Conservation (phyloP, 2,329 filamentous ascomycete species). For the Sarocladiaceae sp. region DNA sequence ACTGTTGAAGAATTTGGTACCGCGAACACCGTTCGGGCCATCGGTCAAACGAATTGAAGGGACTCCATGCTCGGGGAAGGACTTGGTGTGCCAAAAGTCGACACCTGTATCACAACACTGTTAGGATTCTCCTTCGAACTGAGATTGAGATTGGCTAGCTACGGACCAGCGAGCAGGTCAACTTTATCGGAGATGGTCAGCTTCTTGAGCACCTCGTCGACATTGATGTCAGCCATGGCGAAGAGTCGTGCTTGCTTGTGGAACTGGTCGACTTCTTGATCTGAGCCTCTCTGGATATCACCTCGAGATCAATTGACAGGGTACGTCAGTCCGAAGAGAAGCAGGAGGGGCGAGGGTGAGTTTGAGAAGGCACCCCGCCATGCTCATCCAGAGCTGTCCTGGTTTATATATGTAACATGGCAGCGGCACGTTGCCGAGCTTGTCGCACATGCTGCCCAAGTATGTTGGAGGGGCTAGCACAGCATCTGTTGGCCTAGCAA, state of each 20-base stretch:
- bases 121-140: not conserved
- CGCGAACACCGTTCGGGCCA: slow-evolving; percentile 66
- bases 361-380: not conserved
- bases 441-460: not conserved
- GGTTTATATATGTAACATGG: not conserved
- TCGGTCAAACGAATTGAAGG: slow-evolving; percentile 64
- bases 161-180: slow-evolving; percentile 45
- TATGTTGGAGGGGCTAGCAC: not conserved
- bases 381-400: not conserved
- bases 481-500: not conserved
- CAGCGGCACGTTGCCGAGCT: not conserved
- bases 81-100: slow-evolving; percentile 67
- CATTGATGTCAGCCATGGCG: slow-evolving; percentile 47
- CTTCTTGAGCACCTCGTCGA: slow-evolving; percentile 51
- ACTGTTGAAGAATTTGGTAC: slow-evolving; percentile 65
- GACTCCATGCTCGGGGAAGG: slow-evolving; percentile 55
- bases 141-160: not conserved
- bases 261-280: not conserved
- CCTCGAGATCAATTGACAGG: not conserved
- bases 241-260: not conserved
- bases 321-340: not conserved
- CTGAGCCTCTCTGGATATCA: not conserved
- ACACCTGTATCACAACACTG: slow-evolving; percentile 35
- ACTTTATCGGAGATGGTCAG: slow-evolving; percentile 49
- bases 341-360: not conserved